Base-by-base conservation (phyloP, 768 basidiomycete genomes). In the Hygrophorus russula region DNA sequence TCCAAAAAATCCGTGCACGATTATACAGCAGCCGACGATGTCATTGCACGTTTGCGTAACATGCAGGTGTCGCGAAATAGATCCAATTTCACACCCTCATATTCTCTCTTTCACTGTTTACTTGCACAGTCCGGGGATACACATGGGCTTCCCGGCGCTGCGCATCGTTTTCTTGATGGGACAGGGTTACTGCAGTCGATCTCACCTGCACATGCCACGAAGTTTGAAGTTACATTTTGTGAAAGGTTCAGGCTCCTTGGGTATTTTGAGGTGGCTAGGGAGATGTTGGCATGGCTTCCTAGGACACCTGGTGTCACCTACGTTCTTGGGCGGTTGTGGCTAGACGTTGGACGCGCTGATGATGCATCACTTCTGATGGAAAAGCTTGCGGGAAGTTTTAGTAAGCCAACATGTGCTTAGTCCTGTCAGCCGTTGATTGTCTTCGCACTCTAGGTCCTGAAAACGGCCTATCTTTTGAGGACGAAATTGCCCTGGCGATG, bases 201-300 rank as follows among this genome's bases (percentile, higher is more conserved):
- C 35, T 77, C 81, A 11, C 80, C 84, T 11, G 73, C 84, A 0
- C 69, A 74, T 49, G 78, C 79, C 9, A 78, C 80, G 5, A 64
- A 72, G 50, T 70, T 67, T 37, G 92, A 94, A 58, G 74, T 82
- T 24, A 52, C 72, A 35, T 80, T 91, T 53, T 86, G 82, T 53
- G 78, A 89, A 49, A 64, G 68, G 20, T 68, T 94, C 36, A 69
- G 84, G 30, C 57, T 64, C 1, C 63, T 84, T 41, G 82, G 80
- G 12, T 80, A 82, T 53, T 65, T 69, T 45, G 68, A 74, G 46
- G 66, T 74, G 29, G 70, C 84, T 1, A 61, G 71, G 39, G 80
- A 83, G 47, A 65, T 86, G 44, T 62, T 88, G 36, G 76, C 76
- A 17, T 84, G 84, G 77, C 71, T 92, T 19, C 90, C 91, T 9